A percentile compares a stretch with the other conserved stretches of the same genome.
These are phyloP conservation scores for Triangularia setosa DNA, from an alignment of 2,329 filamentous ascomycete species.

Conservation along the genomic window DNA sequence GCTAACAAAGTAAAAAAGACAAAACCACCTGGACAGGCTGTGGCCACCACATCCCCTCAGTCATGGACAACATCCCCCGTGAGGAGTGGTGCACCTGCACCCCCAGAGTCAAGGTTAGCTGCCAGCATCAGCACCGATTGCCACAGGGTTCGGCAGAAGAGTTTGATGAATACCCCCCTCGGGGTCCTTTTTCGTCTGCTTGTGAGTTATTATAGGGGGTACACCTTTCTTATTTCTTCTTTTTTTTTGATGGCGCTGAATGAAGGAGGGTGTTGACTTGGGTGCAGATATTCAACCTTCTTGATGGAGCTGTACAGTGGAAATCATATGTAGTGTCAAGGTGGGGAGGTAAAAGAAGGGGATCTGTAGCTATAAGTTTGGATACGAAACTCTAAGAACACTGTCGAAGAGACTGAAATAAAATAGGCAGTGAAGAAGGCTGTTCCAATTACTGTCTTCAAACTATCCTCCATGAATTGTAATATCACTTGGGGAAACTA, in stretches of 20 bases:
- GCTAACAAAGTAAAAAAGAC: not conserved
- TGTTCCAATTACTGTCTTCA: too few species aligned
- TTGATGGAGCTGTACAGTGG: not conserved
- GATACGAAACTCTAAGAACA: too few species aligned
- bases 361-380: too few species aligned
- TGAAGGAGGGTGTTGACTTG: not conserved
- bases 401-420: too few species aligned
- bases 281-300: not conserved
- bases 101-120: constrained; percentile 16
- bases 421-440: too few species aligned
- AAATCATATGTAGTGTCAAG: too few species aligned
- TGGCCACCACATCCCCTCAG: constrained; percentile 19
- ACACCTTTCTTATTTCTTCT: too few species aligned
- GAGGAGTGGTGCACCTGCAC: constrained; percentile 23
- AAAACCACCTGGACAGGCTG: constrained; percentile 22
- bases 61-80: constrained; percentile 21
- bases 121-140: not conserved
- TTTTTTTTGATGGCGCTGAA: not conserved
- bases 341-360: too few species aligned
- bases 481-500: too few species aligned
- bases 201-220: constrained; percentile 6
- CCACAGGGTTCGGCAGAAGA: not conserved
- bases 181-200: constrained; percentile 1
- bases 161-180: constrained; percentile 13
- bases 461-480: too few species aligned